Evolutionary conservation across 1,139 yeast genomes (phyloP).

Genomic region (Nakaseomyces uthaithaninus): DNA sequence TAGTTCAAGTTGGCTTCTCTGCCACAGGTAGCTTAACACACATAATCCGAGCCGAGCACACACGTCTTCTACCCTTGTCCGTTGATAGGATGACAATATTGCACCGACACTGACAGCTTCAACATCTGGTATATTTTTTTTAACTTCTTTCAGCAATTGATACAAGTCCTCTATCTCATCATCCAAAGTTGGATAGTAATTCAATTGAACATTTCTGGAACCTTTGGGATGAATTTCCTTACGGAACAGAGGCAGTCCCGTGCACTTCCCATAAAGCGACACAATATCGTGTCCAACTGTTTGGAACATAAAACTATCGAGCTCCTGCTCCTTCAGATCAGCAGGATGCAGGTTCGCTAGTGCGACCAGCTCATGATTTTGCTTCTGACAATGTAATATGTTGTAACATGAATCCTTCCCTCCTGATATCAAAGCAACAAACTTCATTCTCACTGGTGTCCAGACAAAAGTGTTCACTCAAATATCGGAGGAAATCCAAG

Average conservation of each 20-base stretch:
- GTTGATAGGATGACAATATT: slow-evolving; percentile 82
- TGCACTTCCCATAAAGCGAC: slow-evolving; percentile 54
- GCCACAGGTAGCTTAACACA: slow-evolving; percentile 79
- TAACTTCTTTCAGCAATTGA: slow-evolving; percentile 42
- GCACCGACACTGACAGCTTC: slow-evolving; percentile 94
- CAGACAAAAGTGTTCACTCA: too few relatives aligned
- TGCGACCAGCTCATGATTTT: slow-evolving; percentile 80
- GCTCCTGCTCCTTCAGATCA: slow-evolving; percentile 43
- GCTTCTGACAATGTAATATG: slow-evolving; percentile 68
- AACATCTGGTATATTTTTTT: slow-evolving; percentile 55
- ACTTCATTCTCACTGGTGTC: slow-evolving; percentile 50
- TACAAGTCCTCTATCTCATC: slow-evolving; percentile 86
- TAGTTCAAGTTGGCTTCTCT: slow-evolving; percentile 67
- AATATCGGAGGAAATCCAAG: too few relatives aligned
- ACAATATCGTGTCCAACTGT: slow-evolving; percentile 92
- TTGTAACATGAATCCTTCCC: slow-evolving; percentile 95
- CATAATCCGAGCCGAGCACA: slow-evolving; percentile 65
- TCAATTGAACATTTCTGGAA: slow-evolving; percentile 58
- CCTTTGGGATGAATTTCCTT: slow-evolving; percentile 50
- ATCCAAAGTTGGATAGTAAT: slow-evolving; percentile 52
- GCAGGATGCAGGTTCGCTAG: slow-evolving; percentile 75
- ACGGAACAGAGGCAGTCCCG: slow-evolving; percentile 73
- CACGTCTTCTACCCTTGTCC: slow-evolving; percentile 88
- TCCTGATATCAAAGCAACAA: slow-evolving; percentile 86
- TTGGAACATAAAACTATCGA: slow-evolving; percentile 95